These are phyloP conservation scores for Ammopiptanthus mongolicus DNA, from an alignment of 306 rosid species.

Conservation along the genomic window DNA sequence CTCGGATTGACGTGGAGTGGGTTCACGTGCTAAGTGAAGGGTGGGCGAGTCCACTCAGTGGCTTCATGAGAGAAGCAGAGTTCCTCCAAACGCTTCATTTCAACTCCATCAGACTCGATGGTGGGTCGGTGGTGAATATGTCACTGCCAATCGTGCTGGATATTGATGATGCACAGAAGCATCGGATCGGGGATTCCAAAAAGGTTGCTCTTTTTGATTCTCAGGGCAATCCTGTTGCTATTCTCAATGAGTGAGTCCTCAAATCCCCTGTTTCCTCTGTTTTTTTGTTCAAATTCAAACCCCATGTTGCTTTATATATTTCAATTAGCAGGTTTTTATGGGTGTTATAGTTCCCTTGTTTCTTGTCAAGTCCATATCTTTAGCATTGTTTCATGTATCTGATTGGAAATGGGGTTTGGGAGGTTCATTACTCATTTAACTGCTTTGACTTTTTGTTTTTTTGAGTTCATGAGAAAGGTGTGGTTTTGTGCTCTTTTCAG, in stretches of 20 bases:
- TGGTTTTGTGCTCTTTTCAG: conserved; percentile 9
- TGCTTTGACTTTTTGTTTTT: not conserved
- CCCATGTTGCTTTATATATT: not conserved
- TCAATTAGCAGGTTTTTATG: not conserved
- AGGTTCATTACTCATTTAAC: not conserved
- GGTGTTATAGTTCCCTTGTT: not conserved
- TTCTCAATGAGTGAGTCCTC: conserved; percentile 73
- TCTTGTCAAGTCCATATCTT: not conserved
- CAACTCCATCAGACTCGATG: conserved; percentile 68
- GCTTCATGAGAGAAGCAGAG: conserved; percentile 97
- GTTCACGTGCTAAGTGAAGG: conserved; percentile 95
- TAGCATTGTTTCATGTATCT: not conserved
- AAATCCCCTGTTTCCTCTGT: not conserved
- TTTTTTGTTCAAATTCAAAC: not conserved
- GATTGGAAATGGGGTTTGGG: not conserved
- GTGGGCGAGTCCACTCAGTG: conserved; percentile 87
- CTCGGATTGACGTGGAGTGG: conserved; percentile 75
- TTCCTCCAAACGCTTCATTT: conserved; percentile 99
- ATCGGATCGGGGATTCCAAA: conserved; percentile 60
- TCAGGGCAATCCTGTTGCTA: conserved; percentile 59
- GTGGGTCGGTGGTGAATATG: conserved; percentile 86
- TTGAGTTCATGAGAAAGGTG: not conserved
- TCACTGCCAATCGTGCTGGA: conserved; percentile 90
- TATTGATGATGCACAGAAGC: conserved; percentile 80
- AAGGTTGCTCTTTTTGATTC: conserved; percentile 75